Evolutionary conservation across 805 yeast genomes (phyloP).

Genomic region (Cyberlindnera mississippiensis): DNA sequence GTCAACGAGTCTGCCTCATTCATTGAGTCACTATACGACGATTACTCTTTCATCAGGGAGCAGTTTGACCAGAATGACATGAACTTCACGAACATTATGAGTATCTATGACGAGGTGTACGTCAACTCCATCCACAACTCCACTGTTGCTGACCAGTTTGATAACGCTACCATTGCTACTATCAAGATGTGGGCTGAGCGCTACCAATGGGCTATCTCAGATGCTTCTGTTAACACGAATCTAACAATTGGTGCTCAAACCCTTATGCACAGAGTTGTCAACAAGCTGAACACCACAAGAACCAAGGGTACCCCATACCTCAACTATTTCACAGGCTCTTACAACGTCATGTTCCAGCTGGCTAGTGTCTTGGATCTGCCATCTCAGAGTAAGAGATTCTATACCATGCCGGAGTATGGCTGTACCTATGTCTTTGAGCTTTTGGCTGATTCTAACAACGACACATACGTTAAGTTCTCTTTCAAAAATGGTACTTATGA

Average conservation of each 20-base stretch:
- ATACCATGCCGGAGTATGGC: conserved; percentile 46
- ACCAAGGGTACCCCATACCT: conserved; percentile 34
- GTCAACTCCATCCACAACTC: conserved; percentile 41
- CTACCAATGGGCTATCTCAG: conserved; percentile 35
- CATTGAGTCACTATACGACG: conserved; percentile 33
- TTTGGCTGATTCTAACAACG: conserved; percentile 24
- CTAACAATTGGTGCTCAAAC: conserved; percentile 42
- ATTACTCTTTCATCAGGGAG: conserved; percentile 26
- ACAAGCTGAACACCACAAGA: conserved; percentile 36
- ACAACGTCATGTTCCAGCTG: conserved; percentile 40
- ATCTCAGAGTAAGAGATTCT: conserved; percentile 33
- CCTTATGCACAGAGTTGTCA: conserved; percentile 33
- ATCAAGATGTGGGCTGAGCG: conserved; percentile 37
- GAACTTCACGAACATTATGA: conserved; percentile 37
- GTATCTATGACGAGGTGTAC: conserved; percentile 37
- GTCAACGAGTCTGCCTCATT: conserved; percentile 35
- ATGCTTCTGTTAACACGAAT: conserved; percentile 24
- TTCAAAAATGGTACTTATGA: conserved; percentile 43
- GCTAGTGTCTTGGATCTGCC: conserved; percentile 34
- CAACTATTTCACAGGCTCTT: conserved; percentile 43
- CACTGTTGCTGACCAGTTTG: conserved; percentile 32
- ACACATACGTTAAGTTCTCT: conserved; percentile 38
- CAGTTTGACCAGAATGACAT: conserved; percentile 27
- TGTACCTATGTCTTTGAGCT: conserved; percentile 44
- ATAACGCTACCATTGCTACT: conserved; percentile 29